Percentiles rank a stretch among this genome's conserved stretches.
phyloP scores from a whole-genome alignment of 768 basidiomycete genomes.

The Daedaleopsis nitida region DNA sequence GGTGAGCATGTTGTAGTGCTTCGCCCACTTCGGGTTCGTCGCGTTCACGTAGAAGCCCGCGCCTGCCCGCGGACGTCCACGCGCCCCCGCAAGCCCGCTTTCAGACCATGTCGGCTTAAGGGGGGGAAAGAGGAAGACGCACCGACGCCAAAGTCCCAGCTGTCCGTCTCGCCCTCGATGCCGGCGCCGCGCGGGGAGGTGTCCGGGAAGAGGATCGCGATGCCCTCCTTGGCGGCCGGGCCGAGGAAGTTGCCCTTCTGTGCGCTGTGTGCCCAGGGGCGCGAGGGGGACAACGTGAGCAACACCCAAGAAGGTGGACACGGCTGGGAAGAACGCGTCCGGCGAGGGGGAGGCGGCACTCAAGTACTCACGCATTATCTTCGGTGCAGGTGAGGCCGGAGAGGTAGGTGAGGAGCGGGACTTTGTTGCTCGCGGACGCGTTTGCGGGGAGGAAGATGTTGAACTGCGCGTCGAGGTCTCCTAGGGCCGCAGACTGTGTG shows the following conservation, averaged over 20 bases:
- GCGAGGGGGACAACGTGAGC: background rate
- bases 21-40: slow-evolving; percentile 69
- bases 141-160: slow-evolving; percentile 93
- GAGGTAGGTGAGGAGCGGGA: slow-evolving; percentile 81
- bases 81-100: background rate
- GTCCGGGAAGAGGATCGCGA: slow-evolving; percentile 94
- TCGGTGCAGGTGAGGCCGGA: slow-evolving; percentile 90
- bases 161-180: slow-evolving; percentile 74
- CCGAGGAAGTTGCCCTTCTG: slow-evolving; percentile 93
- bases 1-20: slow-evolving; percentile 87
- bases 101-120: background rate
- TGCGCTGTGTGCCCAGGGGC: slow-evolving; percentile 49
- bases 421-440: slow-evolving; percentile 45
- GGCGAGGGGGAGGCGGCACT: background rate
- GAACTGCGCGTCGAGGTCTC: slow-evolving; percentile 72
- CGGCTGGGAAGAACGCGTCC: background rate
- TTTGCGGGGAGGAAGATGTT: slow-evolving; percentile 85
- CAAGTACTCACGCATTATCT: slow-evolving; percentile 76
- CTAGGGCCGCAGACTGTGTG: slow-evolving; percentile 67
- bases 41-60: slow-evolving; percentile 98
- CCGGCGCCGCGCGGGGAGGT: slow-evolving; percentile 94
- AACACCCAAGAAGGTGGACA: background rate
- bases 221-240: slow-evolving; percentile 81
- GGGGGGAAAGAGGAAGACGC: slow-evolving; percentile 1
- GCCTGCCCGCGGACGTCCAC: too few species aligned